Conservation (phyloP, 495 filamentous ascomycete species). For the Penicillium bialowiezense region DNA sequence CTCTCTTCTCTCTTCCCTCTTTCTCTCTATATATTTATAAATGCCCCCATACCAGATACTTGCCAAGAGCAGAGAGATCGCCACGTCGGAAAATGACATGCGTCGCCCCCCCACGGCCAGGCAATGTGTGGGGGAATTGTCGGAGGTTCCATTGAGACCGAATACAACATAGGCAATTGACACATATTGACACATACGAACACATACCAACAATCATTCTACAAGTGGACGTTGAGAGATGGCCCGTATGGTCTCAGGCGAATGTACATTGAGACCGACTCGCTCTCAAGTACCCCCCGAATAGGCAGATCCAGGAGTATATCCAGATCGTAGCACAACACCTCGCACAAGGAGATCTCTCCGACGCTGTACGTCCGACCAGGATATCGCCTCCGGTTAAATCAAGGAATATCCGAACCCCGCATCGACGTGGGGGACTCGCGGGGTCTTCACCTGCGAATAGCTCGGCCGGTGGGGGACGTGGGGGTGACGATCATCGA, state of each 20-base stretch:
- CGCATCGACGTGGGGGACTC: constrained; percentile 17
- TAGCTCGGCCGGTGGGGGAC: constrained; percentile 5
- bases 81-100: not conserved
- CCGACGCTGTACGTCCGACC: not conserved
- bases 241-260: too few relatives aligned
- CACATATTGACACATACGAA: too few relatives aligned
- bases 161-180: too few relatives aligned
- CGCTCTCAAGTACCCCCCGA: too few relatives aligned
- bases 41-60: too few relatives aligned
- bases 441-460: not conserved
- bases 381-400: not conserved
- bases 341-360: constrained; percentile 8
- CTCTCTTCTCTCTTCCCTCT: too few relatives aligned
- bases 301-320: not conserved
- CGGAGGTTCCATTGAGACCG: not conserved
- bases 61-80: too few relatives aligned
- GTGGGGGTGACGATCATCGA: constrained; percentile 15
- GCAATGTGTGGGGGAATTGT: not conserved
- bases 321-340: not conserved
- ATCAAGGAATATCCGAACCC: constrained; percentile 7
- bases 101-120: not conserved
- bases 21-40: too few relatives aligned
- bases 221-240: too few relatives aligned
- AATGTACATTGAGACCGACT: too few relatives aligned
- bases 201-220: too few relatives aligned